Percentiles rank a stretch among this genome's conserved stretches.
phyloP scores from a whole-genome alignment of 768 basidiomycete species.

The Phanerodontia chrysosporium region DNA sequence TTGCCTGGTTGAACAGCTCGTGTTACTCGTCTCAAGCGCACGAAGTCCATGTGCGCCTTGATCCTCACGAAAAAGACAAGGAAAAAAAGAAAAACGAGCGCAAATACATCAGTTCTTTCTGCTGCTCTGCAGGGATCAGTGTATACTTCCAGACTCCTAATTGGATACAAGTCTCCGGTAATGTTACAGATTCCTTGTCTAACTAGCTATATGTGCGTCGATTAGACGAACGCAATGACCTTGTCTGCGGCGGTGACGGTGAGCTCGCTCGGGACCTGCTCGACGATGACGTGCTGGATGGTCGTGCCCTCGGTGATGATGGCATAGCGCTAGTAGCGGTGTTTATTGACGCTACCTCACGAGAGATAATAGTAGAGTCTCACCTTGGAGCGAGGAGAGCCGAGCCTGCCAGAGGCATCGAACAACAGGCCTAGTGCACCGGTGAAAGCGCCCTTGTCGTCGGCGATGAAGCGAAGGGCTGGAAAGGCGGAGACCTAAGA shows the following conservation, averaged over 20 bases:
- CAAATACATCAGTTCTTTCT: too few relatives aligned
- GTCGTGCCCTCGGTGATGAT: conserved; percentile 65
- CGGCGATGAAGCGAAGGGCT: conserved; percentile 40
- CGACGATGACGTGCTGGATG: conserved; percentile 54
- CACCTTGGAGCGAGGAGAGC: conserved; percentile 59
- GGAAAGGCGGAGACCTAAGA: not conserved
- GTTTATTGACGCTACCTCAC: not conserved
- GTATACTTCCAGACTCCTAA: too few relatives aligned
- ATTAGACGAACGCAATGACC: conserved; percentile 24
- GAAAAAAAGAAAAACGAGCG: too few relatives aligned
- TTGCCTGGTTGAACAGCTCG: too few relatives aligned
- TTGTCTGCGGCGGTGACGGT: conserved; percentile 41
- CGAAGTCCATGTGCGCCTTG: too few relatives aligned
- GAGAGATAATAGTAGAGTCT: not conserved
- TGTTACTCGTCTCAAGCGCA: too few relatives aligned
- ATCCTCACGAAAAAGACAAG: too few relatives aligned
- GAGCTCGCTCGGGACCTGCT: conserved; percentile 34
- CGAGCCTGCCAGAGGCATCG: conserved; percentile 52
- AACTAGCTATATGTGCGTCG: not conserved
- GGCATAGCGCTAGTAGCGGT: conserved; percentile 48
- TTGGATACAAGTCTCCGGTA: too few relatives aligned
- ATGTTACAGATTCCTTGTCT: too few relatives aligned
- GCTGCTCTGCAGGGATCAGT: too few relatives aligned
- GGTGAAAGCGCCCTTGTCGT: conserved; percentile 52
- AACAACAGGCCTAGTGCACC: conserved; percentile 39